Base-by-base conservation (phyloP, 495 filamentous ascomycete species). In the Annulohypoxylon nitens region DNA sequence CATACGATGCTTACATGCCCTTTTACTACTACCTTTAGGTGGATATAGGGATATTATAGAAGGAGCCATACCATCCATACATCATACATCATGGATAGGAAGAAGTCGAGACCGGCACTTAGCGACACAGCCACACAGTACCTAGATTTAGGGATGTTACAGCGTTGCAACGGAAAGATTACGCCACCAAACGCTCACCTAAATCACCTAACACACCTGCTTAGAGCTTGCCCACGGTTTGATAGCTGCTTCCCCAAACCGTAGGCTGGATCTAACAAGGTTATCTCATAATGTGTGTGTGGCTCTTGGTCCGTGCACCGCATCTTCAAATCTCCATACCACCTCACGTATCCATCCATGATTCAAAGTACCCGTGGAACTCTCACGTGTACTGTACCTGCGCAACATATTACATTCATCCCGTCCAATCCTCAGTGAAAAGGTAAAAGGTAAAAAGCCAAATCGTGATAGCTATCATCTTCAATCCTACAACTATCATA, bases 361-460 rank as follows among this genome's bases (percentile, higher is more conserved):
- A 30, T 65, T 69, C 50, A 14, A 64, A 55, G 70, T 67, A 70
- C 66, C 71, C 50, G 57, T 74, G 62, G 67, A 59, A 51, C 67
- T 67, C 67, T 75, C 72, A 75, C 72, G 72, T 75, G 67, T 72
- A 72, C 69, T 63, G 71, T 63, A 69, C 62, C 62, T 74, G 67
- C 71, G 71, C 66, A 70, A 70, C 66, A 74, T 70, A 55, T 71
- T 65, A 71, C 54, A 54, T 61, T 36, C 55, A 47, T 61, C 16
- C 53, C 54, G 30, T 54, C 37, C 60, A 41, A 47, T 47, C 43
- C 16, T 36, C 47, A 54, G 36, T 53, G 30, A 30, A 30, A 30
- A 30, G 30, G 30, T 6, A 30, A 30, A 30, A 30, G 30, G 30
- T 30, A 30, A 64, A 65, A 59, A 37, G 41, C 41, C 23, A 60